Evolutionary conservation across 441 rosid genomes (phyloP).

Genomic region (Gossypium armourianum): DNA sequence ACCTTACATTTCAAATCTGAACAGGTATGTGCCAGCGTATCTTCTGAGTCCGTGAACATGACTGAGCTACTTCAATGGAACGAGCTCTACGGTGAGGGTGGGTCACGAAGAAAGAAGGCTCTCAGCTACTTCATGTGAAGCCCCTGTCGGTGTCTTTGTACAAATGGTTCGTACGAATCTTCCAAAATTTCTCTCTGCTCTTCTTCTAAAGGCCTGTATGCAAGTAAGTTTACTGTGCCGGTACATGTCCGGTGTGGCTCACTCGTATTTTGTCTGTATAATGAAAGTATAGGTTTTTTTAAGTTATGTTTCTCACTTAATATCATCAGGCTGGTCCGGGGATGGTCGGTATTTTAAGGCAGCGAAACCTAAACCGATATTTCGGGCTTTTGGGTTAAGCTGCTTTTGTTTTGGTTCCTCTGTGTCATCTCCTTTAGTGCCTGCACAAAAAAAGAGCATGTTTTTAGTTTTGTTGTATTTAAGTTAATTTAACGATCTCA

Average conservation of each 20-base stretch:
- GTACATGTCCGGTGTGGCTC: conserved; percentile 5
- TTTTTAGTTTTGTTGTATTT: conserved; percentile 7
- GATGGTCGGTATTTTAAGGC: conserved; percentile 27
- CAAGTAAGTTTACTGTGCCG: conserved; percentile 25
- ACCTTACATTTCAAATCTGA: background rate
- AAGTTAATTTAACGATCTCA: conserved; percentile 20
- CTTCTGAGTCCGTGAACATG: conserved; percentile 79
- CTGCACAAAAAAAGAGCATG: conserved; percentile 15
- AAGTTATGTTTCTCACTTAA: conserved; percentile 17
- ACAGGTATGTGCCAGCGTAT: conserved; percentile 88
- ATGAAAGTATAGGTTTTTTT: conserved; percentile 29
- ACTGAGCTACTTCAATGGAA: conserved; percentile 83
- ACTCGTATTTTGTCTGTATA: conserved; percentile 38
- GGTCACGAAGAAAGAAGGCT: conserved; percentile 72
- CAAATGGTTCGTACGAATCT: conserved; percentile 29
- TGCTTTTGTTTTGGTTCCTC: conserved; percentile 25
- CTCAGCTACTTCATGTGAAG: conserved; percentile 86
- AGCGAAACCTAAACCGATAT: conserved; percentile 18
- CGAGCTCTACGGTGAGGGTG: conserved; percentile 84
- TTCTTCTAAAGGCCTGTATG: conserved; percentile 21
- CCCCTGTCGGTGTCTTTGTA: conserved; percentile 22
- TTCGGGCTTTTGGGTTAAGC: conserved; percentile 16
- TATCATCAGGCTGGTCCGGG: conserved; percentile 14
- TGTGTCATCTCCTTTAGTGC: background rate
- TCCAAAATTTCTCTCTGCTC: conserved; percentile 11